Evolutionary conservation across 2,329 filamentous ascomycete genomes (phyloP).

Genomic region (Lecanicillium sp.): DNA sequence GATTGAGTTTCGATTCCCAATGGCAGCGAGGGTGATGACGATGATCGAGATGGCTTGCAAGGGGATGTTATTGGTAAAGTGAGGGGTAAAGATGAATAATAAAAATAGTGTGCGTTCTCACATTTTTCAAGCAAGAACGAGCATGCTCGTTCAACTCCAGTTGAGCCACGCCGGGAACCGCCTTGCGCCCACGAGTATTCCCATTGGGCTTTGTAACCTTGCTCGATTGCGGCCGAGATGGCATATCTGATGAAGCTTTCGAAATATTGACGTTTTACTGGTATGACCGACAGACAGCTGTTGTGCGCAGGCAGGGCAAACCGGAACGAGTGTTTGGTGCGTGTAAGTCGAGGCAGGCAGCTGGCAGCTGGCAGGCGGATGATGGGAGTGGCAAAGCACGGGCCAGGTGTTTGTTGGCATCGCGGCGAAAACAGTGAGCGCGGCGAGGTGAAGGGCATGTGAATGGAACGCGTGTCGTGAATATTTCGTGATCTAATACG

Average conservation of each 20-base stretch:
- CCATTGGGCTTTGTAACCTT: conserved; percentile 9
- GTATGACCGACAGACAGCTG: conserved; percentile 17
- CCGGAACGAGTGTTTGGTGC: background rate
- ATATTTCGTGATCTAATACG: no score
- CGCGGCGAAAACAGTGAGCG: background rate
- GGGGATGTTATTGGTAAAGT: no score
- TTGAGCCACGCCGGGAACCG: conserved; percentile 22
- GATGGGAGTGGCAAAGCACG: conserved; percentile 7
- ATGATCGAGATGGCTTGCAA: no score
- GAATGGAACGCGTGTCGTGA: background rate
- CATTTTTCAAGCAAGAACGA: conserved; percentile 8
- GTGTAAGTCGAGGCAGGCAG: conserved; percentile 18
- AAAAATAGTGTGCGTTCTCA: background rate
- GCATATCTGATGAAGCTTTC: conserved; percentile 2
- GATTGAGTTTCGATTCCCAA: background rate
- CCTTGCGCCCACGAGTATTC: conserved; percentile 4
- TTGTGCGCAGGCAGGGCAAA: background rate
- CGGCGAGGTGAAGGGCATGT: background rate
- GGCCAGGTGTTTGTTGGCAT: conserved; percentile 5
- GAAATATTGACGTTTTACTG: background rate
- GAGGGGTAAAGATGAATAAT: background rate
- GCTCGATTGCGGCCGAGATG: background rate
- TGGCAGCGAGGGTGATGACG: no score
- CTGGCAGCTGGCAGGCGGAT: conserved; percentile 19
- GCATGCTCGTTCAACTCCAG: conserved; percentile 28